Percentiles rank a stretch among this genome's conserved stretches.
Conservation (phyloP, 345 rosid genomes). For the Corymbia maculata region DNA sequence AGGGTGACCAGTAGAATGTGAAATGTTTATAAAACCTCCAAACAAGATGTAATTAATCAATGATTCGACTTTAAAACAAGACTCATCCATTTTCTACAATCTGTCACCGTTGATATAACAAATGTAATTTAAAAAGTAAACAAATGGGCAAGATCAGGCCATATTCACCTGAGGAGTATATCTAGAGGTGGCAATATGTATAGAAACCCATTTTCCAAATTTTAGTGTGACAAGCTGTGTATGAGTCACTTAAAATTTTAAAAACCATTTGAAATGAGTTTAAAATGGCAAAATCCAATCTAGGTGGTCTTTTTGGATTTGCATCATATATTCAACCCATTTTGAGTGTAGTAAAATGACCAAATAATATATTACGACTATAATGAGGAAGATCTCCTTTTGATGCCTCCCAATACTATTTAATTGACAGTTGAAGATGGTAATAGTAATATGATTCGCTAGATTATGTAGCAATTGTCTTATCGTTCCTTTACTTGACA, state of each 20-base stretch:
- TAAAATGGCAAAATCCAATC: background rate
- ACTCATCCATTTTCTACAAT: background rate
- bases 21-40: background rate
- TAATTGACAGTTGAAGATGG: background rate
- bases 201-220: background rate
- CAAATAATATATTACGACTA: background rate
- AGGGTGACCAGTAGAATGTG: background rate
- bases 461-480: background rate
- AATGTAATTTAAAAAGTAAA: background rate
- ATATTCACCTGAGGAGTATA: background rate
- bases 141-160: background rate
- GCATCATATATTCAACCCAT: background rate
- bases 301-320: background rate
- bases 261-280: background rate
- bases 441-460: background rate
- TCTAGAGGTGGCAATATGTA: background rate
- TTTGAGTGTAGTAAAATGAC: background rate
- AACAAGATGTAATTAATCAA: background rate
- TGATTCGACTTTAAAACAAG: background rate
- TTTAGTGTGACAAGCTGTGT: background rate
- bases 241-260: background rate
- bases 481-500: background rate
- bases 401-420: background rate
- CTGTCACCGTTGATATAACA: background rate
- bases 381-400: background rate